Evolutionary conservation across 176 grass and related monocot genomes (phyloP).

Genomic region (Metroxylon sagu): DNA sequence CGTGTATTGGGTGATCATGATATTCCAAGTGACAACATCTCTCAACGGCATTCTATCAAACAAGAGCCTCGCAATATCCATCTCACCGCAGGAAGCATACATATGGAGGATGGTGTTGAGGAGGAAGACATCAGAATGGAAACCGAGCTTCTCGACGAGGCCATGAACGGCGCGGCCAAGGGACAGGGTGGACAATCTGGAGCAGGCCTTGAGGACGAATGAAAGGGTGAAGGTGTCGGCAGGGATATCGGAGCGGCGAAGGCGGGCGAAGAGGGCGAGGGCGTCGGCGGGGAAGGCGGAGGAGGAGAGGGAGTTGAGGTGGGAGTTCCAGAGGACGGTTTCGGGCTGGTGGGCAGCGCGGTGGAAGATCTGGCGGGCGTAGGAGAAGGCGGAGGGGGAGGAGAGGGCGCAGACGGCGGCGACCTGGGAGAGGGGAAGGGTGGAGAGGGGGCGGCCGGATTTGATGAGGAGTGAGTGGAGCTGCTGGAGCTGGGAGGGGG

Average conservation of each 20-base stretch:
- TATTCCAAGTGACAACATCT: slow-evolving; percentile 33
- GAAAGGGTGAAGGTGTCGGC: slow-evolving; percentile 17
- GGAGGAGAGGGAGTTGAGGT: slow-evolving; percentile 13
- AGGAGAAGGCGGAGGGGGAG: slow-evolving; percentile 17
- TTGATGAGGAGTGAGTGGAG: slow-evolving; percentile 28
- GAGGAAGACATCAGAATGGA: slow-evolving; percentile 15
- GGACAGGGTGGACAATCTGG: neutral
- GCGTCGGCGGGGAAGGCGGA: slow-evolving; percentile 9
- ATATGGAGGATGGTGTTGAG: slow-evolving; percentile 31
- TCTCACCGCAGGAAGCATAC: slow-evolving; percentile 16
- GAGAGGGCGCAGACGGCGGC: slow-evolving; percentile 22
- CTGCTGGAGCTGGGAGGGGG: slow-evolving; percentile 16
- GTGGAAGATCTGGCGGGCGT: slow-evolving; percentile 12
- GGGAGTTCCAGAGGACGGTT: slow-evolving; percentile 19
- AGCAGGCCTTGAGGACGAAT: slow-evolving; percentile 25
- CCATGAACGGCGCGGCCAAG: slow-evolving; percentile 15
- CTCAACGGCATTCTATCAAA: slow-evolving; percentile 26
- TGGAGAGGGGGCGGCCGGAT: slow-evolving; percentile 7
- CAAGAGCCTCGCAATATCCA: slow-evolving; percentile 7
- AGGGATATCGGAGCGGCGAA: slow-evolving; percentile 1
- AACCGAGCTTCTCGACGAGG: slow-evolving; percentile 20
- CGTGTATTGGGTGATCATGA: slow-evolving; percentile 24
- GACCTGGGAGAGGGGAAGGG: slow-evolving; percentile 9
- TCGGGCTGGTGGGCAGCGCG: neutral
- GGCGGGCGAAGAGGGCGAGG: slow-evolving; percentile 16